Base-by-base conservation (phyloP, 1,139 yeast genomes). In the Arxiozyma slooffiae region DNA sequence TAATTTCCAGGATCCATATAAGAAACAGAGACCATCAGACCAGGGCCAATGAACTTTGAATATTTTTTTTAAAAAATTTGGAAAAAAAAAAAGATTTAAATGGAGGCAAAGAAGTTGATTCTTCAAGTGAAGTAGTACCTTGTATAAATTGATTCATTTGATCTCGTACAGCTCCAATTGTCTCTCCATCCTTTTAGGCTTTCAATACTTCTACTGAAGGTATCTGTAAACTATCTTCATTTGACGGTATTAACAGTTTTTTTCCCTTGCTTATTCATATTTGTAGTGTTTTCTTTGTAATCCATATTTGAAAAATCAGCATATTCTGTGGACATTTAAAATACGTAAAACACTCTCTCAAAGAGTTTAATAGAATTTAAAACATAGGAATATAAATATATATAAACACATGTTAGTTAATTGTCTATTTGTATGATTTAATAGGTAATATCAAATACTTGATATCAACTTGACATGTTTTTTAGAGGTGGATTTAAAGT, bases 1-100 rank as follows among this genome's bases (percentile, higher is more conserved):
- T 83, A 85, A 63, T 85, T 85, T 1, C 94, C 94, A 0, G 92
- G 92, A 62, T 85, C 92, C 78, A 85, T 81, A 62, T 84, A 85
- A 1, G 89, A 82, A 40, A 85, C 89, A 17, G 86, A 77, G 4
- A 85, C 85, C 75, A 84, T 76, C 34, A 85, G 69, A 0, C 94
- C 94, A 0, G 94, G 94, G 0, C 94, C 92, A n/a, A 85, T 71
- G 60, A 84, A 85, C 48, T 76, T 71, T 11, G 75, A 67, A 60
- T 82, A 80, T 61, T 82, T 82, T 36, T 55, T 38, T 7, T n/a
- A n/a, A n/a, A 53, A 16, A 5, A 52, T 42, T 24, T 46, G 34
- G 30, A 48, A 6, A 14, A n/a, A n/a, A n/a, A n/a, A n/a, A 57
- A 6, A 20, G 20, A 17, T 14, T 2, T 17, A 16, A 42, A 17